These are phyloP conservation scores for Vitis labrusca DNA, from an alignment of 164 flowering plant species.

Conservation along the genomic window DNA sequence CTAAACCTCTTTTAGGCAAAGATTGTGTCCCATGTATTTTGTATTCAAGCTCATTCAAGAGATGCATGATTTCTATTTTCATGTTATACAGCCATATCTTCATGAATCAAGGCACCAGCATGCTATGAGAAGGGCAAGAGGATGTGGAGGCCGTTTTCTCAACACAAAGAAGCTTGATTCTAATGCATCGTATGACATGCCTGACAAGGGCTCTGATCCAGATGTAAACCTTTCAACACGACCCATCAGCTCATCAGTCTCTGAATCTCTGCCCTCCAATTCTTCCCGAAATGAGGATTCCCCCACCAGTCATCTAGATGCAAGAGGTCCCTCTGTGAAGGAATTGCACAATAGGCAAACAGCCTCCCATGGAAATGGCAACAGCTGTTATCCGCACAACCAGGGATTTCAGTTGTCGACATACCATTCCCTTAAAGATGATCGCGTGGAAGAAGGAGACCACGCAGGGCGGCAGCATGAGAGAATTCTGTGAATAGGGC, in stretches of 20 bases:
- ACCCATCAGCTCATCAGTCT: background rate
- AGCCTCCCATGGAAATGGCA: background rate
- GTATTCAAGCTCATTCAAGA: background rate
- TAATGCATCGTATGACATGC: background rate
- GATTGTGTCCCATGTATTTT: background rate
- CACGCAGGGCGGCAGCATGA: slow-evolving; percentile 8
- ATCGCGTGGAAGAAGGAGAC: slow-evolving; percentile 11
- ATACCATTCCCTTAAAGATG: slow-evolving; percentile 4
- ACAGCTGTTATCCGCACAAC: background rate
- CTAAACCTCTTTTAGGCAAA: too few species aligned
- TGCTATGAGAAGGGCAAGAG: slow-evolving; percentile 45
- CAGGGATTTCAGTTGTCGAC: slow-evolving; percentile 7
- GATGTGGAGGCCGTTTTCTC: slow-evolving; percentile 44
- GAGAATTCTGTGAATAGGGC: slow-evolving; percentile 6
- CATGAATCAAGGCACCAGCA: slow-evolving; percentile 47
- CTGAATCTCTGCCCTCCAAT: background rate
- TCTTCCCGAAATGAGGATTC: background rate
- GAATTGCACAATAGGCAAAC: background rate
- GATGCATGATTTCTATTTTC: background rate
- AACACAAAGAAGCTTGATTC: slow-evolving; percentile 26
- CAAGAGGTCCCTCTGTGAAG: background rate
- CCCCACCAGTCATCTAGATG: background rate
- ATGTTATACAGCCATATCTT: slow-evolving; percentile 37
- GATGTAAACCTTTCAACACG: background rate
- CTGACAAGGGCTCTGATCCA: background rate